Evolutionary conservation across 2,329 filamentous ascomycete species (phyloP), one percentile per base, ranked within the genome.

Genomic region (Nigrospora oryzae): DNA sequence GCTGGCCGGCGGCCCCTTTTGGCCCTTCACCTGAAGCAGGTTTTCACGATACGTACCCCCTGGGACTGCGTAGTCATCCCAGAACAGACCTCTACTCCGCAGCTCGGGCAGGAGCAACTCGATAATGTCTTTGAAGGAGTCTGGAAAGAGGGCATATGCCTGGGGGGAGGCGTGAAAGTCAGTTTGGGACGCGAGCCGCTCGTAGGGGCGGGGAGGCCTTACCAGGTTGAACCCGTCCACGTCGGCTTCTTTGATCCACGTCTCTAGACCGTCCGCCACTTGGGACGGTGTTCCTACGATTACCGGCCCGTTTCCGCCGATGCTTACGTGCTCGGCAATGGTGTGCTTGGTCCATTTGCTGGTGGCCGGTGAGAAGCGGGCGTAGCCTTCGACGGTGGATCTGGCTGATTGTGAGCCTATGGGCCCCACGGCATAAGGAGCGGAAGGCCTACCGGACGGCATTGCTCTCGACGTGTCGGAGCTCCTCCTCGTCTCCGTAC

Each of bases 161-260:
- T 74, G 46, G 11, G 15, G 17, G 28, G 8, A 28, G 23, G 15
- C 28, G 30, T 41, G 16, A 15, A 5, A 2, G 37, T 33, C 17
- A 17, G 33, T 30, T 2, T 23, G 28, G 33, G 33, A 28, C n/a
- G 34, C 47, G 36, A 13, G 12, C 11, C 6, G 3, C 8, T 36
- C 16, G 6, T 12, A 8, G 11, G 6, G 39, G 10, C 3, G 6
- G 16, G n/a, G 5, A 11, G 3, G 36, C 61, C 75, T 65, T 58
- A 81, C 81, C 58, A 88, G 73, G 56, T 89, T 89, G 63, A 89
- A 89, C 0, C 84, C 84, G 56, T 88, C 84, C 1, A 88, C 74
- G 51, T 86, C 84, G 0, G 80, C 82, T 57, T 86, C 83, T 6
- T 67, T 56, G 0, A 86, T 68, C 83, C 84, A 88, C 1, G 68